These are phyloP conservation scores for Mucor velutinosus DNA, from an alignment of 371 early-diverging fungal species.

Conservation along the genomic window DNA sequence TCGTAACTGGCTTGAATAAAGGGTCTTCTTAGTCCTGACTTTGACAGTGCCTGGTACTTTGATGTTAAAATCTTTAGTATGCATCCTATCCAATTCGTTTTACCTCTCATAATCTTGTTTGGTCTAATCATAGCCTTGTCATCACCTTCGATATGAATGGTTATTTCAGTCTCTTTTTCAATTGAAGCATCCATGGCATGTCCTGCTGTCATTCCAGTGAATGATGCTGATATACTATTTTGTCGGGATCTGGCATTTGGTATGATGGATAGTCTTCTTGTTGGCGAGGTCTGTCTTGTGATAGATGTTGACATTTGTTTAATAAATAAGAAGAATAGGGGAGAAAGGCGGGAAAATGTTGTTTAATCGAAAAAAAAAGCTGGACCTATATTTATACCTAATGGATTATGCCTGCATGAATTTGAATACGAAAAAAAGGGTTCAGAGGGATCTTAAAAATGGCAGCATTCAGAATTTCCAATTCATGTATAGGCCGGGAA, in stretches of 20 bases:
- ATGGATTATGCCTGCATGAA: background rate
- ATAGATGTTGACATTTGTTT: background rate
- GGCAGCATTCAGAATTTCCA: background rate
- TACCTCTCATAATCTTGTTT: conserved; percentile 41
- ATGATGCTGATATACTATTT: background rate
- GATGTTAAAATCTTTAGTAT: background rate
- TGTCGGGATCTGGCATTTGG: background rate
- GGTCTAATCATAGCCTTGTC: conserved; percentile 19
- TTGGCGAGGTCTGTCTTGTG: background rate
- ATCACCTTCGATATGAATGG: background rate
- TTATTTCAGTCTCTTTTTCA: background rate
- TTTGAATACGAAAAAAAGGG: background rate
- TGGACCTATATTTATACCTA: background rate
- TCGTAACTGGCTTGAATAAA: background rate
- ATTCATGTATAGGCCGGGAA: background rate
- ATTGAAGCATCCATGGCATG: background rate
- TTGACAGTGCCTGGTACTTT: background rate
- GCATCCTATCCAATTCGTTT: background rate
- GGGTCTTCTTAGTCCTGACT: background rate
- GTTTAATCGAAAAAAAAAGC: background rate
- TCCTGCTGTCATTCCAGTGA: background rate
- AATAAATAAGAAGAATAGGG: background rate
- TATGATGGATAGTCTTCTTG: background rate
- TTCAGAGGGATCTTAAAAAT: background rate
- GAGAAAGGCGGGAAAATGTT: background rate